A percentile compares a stretch with the other conserved stretches of the same genome.
Evolutionary conservation across 2,329 filamentous ascomycete species (phyloP).

Genomic region (Volutella citrinella): DNA sequence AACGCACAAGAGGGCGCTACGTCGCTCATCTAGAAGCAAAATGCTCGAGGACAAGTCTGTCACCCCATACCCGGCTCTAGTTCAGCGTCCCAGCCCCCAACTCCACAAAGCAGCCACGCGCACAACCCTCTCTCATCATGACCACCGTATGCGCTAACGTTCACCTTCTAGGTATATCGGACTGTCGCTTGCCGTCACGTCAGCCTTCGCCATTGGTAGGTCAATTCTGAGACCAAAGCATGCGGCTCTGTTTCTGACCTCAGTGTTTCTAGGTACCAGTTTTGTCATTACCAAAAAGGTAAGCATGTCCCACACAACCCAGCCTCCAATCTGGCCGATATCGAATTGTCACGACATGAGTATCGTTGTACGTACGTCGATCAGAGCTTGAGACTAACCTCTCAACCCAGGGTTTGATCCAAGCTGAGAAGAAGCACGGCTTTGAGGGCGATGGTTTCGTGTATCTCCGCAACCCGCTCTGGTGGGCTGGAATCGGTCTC

Average conservation of each 20-base stretch:
- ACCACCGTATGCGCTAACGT: no score
- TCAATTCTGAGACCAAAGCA: conserved; percentile 11
- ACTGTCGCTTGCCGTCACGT: conserved; percentile 70
- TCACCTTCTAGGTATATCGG: conserved; percentile 64
- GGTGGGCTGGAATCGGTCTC: conserved; percentile 93
- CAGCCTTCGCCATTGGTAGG: conserved; percentile 73
- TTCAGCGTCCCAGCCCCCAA: conserved; percentile 4
- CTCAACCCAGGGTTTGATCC: conserved; percentile 71
- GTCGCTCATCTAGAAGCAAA: no score
- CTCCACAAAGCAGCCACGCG: no score
- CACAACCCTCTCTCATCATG: no score
- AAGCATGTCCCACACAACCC: conserved; percentile 22
- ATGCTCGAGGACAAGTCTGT: conserved; percentile 41
- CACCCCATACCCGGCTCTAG: no score
- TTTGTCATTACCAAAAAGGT: conserved; percentile 99
- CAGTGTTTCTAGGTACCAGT: conserved; percentile 69
- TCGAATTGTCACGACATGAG: neutral
- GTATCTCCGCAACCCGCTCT: conserved; percentile 90
- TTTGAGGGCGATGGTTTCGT: conserved; percentile 96
- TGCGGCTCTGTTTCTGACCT: conserved; percentile 16
- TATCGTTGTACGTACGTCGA: neutral
- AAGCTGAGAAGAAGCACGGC: conserved; percentile 86
- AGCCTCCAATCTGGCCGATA: no score
- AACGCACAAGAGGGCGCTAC: no score
- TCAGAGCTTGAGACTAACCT: no score